These are phyloP conservation scores for Gossypium arboreum DNA, from an alignment of 345 rosid genomes.

Conservation along the genomic window DNA sequence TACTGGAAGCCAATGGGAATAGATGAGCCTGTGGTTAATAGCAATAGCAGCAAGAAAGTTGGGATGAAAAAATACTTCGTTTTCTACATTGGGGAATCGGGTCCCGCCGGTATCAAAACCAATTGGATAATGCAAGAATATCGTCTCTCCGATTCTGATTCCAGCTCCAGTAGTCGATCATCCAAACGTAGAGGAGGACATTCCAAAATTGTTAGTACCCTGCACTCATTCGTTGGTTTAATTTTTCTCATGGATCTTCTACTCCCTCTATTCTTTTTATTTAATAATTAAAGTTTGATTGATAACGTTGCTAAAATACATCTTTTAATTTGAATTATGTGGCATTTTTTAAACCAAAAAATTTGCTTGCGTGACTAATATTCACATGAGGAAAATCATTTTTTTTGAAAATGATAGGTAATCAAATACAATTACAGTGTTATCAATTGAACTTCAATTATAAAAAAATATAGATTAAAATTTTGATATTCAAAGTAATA, in stretches of 20 bases:
- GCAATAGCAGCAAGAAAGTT: conserved; percentile 39
- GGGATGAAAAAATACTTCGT: conserved; percentile 61
- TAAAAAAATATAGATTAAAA: too few species aligned
- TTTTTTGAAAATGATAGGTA: too few species aligned
- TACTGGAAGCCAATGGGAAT: conserved; percentile 69
- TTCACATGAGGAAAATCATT: too few species aligned
- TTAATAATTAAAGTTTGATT: background rate
- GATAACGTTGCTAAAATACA: background rate
- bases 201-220: conserved; percentile 36
- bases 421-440: too few species aligned
- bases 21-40: conserved; percentile 57
- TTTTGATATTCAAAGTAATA: too few species aligned
- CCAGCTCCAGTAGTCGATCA: conserved; percentile 35
- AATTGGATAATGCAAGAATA: conserved; percentile 89
- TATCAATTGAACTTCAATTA: too few species aligned
- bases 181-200: conserved; percentile 49
- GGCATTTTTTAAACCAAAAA: background rate
- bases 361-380: too few species aligned
- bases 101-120: conserved; percentile 42
- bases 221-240: background rate
- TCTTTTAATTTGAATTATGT: background rate
- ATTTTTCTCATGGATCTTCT: background rate
- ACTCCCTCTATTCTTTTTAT: background rate
- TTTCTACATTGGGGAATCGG: conserved; percentile 55
- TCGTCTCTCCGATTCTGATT: conserved; percentile 44